These are phyloP conservation scores for Cladosporium sp. DNA, from an alignment of 2,329 filamentous ascomycete species.

Conservation along the genomic window DNA sequence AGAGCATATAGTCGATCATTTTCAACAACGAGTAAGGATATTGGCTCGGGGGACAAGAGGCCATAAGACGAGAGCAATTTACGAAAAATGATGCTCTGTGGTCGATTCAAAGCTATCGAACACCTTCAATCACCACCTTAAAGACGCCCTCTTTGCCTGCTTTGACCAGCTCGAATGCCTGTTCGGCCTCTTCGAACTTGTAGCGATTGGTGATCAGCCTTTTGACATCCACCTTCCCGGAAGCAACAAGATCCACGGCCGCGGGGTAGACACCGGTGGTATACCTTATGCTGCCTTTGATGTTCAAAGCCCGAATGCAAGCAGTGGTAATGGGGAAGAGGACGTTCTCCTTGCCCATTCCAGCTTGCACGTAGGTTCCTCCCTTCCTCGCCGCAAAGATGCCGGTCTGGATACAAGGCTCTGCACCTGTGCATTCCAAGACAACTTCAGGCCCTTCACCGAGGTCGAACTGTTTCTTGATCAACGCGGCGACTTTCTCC, in stretches of 20 bases:
- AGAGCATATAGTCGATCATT: too few species aligned
- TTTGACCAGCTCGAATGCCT: constrained; percentile 84
- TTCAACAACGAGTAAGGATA: too few species aligned
- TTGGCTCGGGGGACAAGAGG: too few species aligned
- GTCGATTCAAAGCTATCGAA: constrained; percentile 27
- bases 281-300: constrained; percentile 66
- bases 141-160: constrained; percentile 42
- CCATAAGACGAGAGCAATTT: too few species aligned
- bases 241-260: constrained; percentile 73
- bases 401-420: constrained; percentile 74
- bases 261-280: constrained; percentile 71
- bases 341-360: constrained; percentile 84
- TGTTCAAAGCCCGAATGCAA: constrained; percentile 82
- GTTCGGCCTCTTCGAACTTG: constrained; percentile 75
- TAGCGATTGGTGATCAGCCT: constrained; percentile 75
- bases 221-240: constrained; percentile 71
- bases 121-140: constrained; percentile 50
- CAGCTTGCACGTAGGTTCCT: constrained; percentile 77
- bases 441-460: constrained; percentile 69
- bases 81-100: not conserved
- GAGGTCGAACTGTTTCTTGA: constrained; percentile 28
- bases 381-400: constrained; percentile 70
- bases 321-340: constrained; percentile 87
- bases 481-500: constrained; percentile 27
- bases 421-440: constrained; percentile 78